These are phyloP conservation scores for Apophysomyces sp. DNA, from an alignment of 371 early-diverging fungal species.

Conservation along the genomic window DNA sequence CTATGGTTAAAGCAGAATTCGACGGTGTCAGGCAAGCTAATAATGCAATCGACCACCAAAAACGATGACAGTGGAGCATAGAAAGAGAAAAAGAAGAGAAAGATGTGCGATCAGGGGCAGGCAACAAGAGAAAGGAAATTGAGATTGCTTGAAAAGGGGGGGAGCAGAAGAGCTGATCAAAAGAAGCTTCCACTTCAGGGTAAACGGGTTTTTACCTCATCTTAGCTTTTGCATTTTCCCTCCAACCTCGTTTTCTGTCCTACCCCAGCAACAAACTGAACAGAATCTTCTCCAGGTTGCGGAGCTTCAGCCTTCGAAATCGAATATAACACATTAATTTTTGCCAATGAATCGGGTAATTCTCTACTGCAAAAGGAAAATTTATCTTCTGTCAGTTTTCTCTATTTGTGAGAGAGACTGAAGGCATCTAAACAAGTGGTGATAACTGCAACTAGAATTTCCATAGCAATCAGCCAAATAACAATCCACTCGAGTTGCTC, in stretches of 20 bases:
- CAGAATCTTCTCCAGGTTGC: neutral
- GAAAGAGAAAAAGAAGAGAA: neutral
- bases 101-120: neutral
- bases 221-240: neutral
- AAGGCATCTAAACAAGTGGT: constrained; percentile 77
- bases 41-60: neutral
- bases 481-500: constrained; percentile 86
- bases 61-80: neutral
- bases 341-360: no score
- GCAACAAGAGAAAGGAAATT: neutral
- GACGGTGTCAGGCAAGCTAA: neutral
- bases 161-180: neutral
- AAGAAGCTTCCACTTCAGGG: neutral
- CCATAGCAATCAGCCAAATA: constrained; percentile 78
- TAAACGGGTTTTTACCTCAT: neutral
- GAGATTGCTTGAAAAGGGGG: neutral
- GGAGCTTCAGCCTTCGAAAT: neutral
- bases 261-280: no score
- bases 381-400: neutral
- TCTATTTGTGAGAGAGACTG: constrained; percentile 40
- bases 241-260: neutral
- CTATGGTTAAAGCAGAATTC: neutral
- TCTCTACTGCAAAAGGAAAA: neutral
- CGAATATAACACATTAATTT: no score
- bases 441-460: constrained; percentile 77